Evolutionary conservation across 768 basidiomycete genomes (phyloP), one percentile per base, ranked within the genome.

Genomic region (Tylopilus vinaceipallidus): DNA sequence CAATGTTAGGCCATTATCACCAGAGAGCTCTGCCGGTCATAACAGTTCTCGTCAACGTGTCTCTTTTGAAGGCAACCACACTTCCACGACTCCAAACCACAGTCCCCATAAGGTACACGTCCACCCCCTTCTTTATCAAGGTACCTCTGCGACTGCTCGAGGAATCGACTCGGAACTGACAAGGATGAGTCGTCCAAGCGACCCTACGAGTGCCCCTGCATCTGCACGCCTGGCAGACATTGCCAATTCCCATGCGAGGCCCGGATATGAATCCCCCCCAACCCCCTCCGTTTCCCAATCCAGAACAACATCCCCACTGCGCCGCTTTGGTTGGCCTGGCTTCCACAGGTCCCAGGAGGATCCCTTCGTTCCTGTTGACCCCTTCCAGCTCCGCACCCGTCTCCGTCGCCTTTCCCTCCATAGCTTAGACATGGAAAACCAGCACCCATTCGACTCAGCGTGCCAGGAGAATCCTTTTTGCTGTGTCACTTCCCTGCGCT

Each of bases 351-450:
- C 70, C 19, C 70, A 70, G 23, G 79, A 81, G 47, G 81, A 82
- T 22, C 75, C 75, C 0, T 84, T 84, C 51, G 63, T 82, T 4
- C 82, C 81, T 1, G 56, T 82, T 4, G 71, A 84, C 52, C 82
- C 82, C 12, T 83, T 76, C 62, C 73, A 59, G 56, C 61, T 70
- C 11, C 66, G 55, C 5, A 57, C 49, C 11, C 63, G 56, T 23
- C 34, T 60, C 6, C 54, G 55, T 11, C 51, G 56, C 4, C 41
- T 68, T 17, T 61, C 66, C 19, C 11, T 67, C 4, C 47, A 50
- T 27, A 57, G 51, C 34, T 39, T 64, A 17, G 62, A 70, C 27
- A 22, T 60, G 2, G 55, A 67, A 29, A 48, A 41, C 19, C 45
- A 12, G 26, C 33, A 51, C 23, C 14, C 42, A 3, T 53, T 70